phyloP scores from a whole-genome alignment of 2,329 filamentous ascomycete genomes.

The Aspergillus uvarum region DNA sequence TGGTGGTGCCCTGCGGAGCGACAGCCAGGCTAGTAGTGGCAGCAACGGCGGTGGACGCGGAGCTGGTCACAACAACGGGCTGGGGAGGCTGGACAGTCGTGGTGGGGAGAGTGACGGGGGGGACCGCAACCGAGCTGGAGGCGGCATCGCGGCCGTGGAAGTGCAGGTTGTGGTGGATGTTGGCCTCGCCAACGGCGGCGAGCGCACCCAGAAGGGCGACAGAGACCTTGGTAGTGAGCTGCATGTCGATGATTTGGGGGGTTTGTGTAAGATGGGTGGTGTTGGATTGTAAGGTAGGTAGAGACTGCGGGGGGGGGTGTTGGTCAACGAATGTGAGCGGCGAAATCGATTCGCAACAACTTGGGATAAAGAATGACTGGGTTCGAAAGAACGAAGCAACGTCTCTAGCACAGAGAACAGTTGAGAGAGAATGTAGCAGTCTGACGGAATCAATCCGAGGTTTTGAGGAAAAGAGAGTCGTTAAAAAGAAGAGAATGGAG shows the following conservation, averaged over 20 bases:
- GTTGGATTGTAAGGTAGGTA: conserved; percentile 1
- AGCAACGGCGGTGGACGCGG: neutral
- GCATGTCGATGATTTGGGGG: conserved; percentile 39
- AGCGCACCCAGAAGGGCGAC: conserved; percentile 37
- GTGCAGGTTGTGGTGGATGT: conserved; percentile 25
- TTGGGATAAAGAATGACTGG: conserved; percentile 20
- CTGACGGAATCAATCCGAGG: conserved; percentile 3
- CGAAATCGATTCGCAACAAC: conserved; percentile 40
- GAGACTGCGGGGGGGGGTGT: conserved; percentile 11
- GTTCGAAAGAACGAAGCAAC: conserved; percentile 11
- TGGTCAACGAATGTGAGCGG: conserved; percentile 20
- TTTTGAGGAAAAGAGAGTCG: neutral
- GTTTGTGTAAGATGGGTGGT: neutral
- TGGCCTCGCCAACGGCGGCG: conserved; percentile 37
- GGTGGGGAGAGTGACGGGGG: neutral
- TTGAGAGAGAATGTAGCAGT: conserved; percentile 10
- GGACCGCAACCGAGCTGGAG: conserved; percentile 1
- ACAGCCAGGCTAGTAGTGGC: neutral
- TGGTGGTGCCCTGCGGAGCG: neutral
- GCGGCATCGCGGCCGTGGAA: conserved; percentile 20
- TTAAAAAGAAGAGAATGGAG: conserved; percentile 4
- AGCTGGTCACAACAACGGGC: neutral
- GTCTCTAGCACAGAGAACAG: conserved; percentile 8
- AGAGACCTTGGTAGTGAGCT: conserved; percentile 37
- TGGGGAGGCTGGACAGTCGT: neutral